Base-by-base conservation (phyloP, 352 stramenopile species). In the Globisporangium apiculatum region DNA sequence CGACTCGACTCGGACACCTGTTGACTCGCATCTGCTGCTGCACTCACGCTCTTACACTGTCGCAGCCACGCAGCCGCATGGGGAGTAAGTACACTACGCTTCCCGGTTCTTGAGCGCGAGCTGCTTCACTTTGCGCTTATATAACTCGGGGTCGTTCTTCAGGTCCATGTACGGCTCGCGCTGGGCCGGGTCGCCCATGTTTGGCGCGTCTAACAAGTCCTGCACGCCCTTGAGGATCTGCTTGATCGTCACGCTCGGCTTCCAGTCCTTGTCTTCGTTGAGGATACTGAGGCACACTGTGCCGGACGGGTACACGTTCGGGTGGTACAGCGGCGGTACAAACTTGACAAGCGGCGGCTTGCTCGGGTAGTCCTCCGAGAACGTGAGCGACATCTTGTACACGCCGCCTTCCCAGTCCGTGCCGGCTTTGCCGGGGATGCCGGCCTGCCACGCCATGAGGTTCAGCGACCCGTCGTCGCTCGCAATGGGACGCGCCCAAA, bases 261-360 rank as follows among this genome's bases (percentile, higher is more conserved):
- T 96, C 97, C 97, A 99, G 68, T 97, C 96, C 71, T 99, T 96
- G 79, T 99, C 97, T 79, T 99, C 97, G 69, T 99, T 99, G 43
- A 99, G 64, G 66, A 99, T 99, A 65, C 86, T 97, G 31, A 99
- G 73, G 73, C 97, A 99, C 51, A 99, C 97, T 3, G 97, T 99
- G 47, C 97, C 97, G 9, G 88, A 97, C 18, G 94, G 94, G 71
- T 98, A 98, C 48, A 98, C 92, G 65, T 98, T 98, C 36, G 94
- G 91, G 66, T 99, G 97, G 64, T 99, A 99, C 11, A 99, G 77
- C 43, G 96, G 94, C 42, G 97, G 96, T 24, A 96, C 86, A 80
- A 99, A 99, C 79, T 98, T 98, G 79, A 97, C 98, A 61, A 98
- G 98, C 56, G 97, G 97, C 49, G 97, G 97, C 67, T 99, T 98